Conservation (phyloP, 2,329 filamentous ascomycete genomes). For the Ceratocystis colombiana region DNA sequence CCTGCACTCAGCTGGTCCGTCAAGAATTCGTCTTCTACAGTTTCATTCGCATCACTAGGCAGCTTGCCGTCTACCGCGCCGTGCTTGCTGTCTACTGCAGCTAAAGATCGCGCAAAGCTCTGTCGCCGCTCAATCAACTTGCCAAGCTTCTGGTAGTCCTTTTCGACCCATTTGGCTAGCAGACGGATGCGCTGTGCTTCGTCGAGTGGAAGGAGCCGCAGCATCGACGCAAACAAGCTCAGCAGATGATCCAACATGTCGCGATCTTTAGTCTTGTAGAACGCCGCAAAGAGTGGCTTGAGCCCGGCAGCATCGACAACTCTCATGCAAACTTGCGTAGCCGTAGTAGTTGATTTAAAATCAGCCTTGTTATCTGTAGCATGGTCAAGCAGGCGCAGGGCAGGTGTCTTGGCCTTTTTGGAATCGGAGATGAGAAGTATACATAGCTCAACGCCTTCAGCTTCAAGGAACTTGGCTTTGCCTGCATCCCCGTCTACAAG, state of each 20-base stretch:
- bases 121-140: conserved; percentile 62
- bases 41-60: conserved; percentile 33
- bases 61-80: conserved; percentile 23
- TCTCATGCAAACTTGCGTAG: conserved; percentile 57
- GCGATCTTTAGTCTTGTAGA: conserved; percentile 70
- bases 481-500: conserved; percentile 64
- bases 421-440: conserved; percentile 87
- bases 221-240: conserved; percentile 71
- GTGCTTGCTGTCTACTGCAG: conserved; percentile 45
- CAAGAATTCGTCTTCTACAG: conserved; percentile 63
- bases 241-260: conserved; percentile 68
- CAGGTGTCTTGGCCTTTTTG: conserved; percentile 64
- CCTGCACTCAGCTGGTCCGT: conserved; percentile 71
- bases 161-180: conserved; percentile 91
- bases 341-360: conserved; percentile 35
- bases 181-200: conserved; percentile 70
- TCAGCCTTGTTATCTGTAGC: conserved; percentile 42
- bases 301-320: conserved; percentile 76
- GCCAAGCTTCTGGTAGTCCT: conserved; percentile 74
- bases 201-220: conserved; percentile 67
- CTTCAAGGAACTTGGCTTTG: conserved; percentile 73
- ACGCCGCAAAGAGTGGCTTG: conserved; percentile 74
- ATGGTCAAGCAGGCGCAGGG: conserved; percentile 76
- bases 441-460: conserved; percentile 82
- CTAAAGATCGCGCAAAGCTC: conserved; percentile 56